phyloP scores from a whole-genome alignment of 345 rosid genomes.

The Eucalyptus pauciflora region DNA sequence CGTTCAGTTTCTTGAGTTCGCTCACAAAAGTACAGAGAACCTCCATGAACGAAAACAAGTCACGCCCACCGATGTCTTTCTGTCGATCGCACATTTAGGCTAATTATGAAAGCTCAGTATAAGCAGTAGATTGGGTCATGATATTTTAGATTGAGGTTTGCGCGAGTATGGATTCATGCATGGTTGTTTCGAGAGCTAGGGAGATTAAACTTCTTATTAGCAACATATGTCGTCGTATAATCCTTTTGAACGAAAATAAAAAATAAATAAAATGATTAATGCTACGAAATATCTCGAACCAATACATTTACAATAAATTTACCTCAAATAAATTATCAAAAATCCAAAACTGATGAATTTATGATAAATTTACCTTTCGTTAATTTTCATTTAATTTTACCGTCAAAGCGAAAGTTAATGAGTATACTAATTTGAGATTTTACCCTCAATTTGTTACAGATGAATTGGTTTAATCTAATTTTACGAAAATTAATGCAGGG shows the following conservation, averaged over 20 bases:
- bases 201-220: background rate
- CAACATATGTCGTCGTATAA: background rate
- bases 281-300: rapidly evolving
- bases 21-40: background rate
- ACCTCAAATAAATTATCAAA: no score
- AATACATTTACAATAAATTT: rapidly evolving
- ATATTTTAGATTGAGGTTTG: background rate
- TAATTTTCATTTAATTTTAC: no score
- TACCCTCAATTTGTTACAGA: rapidly evolving
- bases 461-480: no score
- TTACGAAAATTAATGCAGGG: rapidly evolving
- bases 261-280: no score
- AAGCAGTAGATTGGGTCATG: background rate
- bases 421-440: no score
- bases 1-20: background rate
- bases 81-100: background rate
- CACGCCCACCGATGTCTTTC: background rate
- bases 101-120: background rate
- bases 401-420: rapidly evolving
- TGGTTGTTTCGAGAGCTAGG: background rate
- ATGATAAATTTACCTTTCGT: rapidly evolving
- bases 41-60: background rate
- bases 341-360: no score
- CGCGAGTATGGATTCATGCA: background rate
- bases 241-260: background rate